Evolutionary conservation across 228 moss, liverwort and hornwort genomes (phyloP).

Genomic region (Sphagnum magellanicum): DNA sequence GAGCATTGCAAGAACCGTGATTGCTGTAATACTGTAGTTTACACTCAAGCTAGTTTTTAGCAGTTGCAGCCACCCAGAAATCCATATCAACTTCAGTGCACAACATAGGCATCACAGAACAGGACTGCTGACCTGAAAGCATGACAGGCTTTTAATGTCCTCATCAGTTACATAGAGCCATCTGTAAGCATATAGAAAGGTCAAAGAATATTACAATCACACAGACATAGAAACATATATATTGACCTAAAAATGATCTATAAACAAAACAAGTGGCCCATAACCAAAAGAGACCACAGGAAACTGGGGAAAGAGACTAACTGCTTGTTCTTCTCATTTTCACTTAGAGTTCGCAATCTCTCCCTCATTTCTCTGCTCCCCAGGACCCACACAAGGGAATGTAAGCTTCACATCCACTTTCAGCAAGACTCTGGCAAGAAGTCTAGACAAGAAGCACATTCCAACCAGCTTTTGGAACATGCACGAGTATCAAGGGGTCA

Average conservation of each 20-base stretch:
- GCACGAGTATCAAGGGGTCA: too few relatives aligned
- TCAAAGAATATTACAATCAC: too few relatives aligned
- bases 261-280: background rate
- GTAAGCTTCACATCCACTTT: background rate
- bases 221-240: background rate
- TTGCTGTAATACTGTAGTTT: too few relatives aligned
- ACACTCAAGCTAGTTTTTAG: too few relatives aligned
- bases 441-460: too few relatives aligned
- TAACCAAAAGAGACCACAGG: background rate
- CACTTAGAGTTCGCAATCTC: constrained; percentile 55
- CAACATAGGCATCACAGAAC: background rate
- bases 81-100: too few relatives aligned
- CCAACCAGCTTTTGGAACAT: too few relatives aligned
- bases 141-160: constrained; percentile 74
- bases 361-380: constrained; percentile 63
- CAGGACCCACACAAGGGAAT: background rate
- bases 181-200: constrained; percentile 17
- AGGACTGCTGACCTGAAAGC: constrained; percentile 58
- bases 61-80: too few relatives aligned
- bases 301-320: constrained; percentile 15
- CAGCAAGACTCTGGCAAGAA: background rate
- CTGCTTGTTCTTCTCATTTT: constrained; percentile 75
- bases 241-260: background rate
- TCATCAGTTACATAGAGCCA: constrained; percentile 91
- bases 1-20: too few relatives aligned